These are phyloP conservation scores for Acanthamoeba culbertsoni DNA, from an alignment of 208 protist species.

Conservation along the genomic window DNA sequence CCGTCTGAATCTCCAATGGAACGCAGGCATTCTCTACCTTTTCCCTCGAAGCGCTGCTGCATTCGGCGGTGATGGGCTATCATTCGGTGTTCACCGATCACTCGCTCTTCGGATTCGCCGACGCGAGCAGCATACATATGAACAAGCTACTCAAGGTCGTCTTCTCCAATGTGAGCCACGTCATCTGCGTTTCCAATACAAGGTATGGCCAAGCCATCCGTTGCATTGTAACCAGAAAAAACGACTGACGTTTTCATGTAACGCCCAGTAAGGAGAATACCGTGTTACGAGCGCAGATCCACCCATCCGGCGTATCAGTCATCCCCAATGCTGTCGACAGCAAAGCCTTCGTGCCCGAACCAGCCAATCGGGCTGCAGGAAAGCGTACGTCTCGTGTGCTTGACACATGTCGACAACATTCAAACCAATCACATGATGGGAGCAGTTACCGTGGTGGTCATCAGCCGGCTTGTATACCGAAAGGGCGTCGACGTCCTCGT, in stretches of 20 bases:
- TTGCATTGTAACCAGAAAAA: background rate
- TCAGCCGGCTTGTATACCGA: conserved; percentile 95
- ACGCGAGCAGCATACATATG: conserved; percentile 93
- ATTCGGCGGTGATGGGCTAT: conserved; percentile 94
- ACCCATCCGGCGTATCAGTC: conserved; percentile 92
- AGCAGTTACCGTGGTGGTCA: conserved; percentile 93
- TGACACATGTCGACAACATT: background rate
- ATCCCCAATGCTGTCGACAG: conserved; percentile 98
- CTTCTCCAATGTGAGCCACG: conserved; percentile 93
- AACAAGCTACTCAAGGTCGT: conserved; percentile 97
- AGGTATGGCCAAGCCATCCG: conserved; percentile 15
- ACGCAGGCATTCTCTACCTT: conserved; percentile 93
- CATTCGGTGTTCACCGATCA: conserved; percentile 97
- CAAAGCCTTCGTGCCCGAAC: conserved; percentile 79
- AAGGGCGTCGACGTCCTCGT: conserved; percentile 96
- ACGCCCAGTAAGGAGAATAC: conserved; percentile 97
- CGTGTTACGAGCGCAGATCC: conserved; percentile 92
- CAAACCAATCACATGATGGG: background rate
- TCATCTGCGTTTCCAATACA: conserved; percentile 98
- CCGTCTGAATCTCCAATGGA: no score
- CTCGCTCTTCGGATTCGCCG: conserved; percentile 97
- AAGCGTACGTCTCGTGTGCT: background rate
- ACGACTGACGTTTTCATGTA: background rate
- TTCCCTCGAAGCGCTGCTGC: conserved; percentile 93
- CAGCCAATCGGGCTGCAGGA: conserved; percentile 55